phyloP scores from a whole-genome alignment of 1,284 basidiomycete genomes.

The Termitomyces sp. region DNA sequence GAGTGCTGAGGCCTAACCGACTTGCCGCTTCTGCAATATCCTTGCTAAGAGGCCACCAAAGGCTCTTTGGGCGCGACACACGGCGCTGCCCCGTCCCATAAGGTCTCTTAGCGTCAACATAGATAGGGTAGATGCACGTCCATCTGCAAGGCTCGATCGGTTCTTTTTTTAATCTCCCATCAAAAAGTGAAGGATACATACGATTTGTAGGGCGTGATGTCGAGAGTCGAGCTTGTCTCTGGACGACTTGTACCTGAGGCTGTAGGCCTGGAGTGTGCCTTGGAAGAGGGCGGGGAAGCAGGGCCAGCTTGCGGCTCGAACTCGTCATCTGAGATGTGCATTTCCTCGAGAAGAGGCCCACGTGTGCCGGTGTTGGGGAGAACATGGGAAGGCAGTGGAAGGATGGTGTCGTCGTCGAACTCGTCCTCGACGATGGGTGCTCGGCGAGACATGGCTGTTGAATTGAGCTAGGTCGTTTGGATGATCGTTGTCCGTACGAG shows the following conservation, averaged over 20 bases:
- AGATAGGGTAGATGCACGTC: slow-evolving; percentile 95
- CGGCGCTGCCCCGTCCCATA: slow-evolving; percentile 81
- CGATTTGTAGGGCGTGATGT: slow-evolving; percentile 78
- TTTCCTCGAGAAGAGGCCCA: slow-evolving; percentile 76
- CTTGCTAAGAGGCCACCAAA: slow-evolving; percentile 95
- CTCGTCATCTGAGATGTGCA: slow-evolving; percentile 45
- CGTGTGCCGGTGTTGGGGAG: slow-evolving; percentile 61
- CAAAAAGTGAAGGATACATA: slow-evolving; percentile 30
- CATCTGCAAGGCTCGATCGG: slow-evolving; percentile 49
- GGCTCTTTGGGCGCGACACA: slow-evolving; percentile 70
- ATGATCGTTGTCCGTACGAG: slow-evolving; percentile 13
- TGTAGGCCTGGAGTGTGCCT: slow-evolving; percentile 28
- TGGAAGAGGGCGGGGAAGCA: slow-evolving; percentile 46
- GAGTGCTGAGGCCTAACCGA: slow-evolving; percentile 70
- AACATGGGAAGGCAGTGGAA: slow-evolving; percentile 61
- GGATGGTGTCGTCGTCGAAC: slow-evolving; percentile 88
- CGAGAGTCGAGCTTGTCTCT: slow-evolving; percentile 40
- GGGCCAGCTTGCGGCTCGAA: slow-evolving; percentile 42
- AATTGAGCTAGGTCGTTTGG: slow-evolving; percentile 1
- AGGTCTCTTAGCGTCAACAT: slow-evolving; percentile 92
- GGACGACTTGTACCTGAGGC: slow-evolving; percentile 20
- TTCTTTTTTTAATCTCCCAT: slow-evolving; percentile 11
- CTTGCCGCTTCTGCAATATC: slow-evolving; percentile 85
- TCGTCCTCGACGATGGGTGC: slow-evolving; percentile 53
- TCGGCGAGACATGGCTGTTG: slow-evolving; percentile 54